Percentiles rank a stretch among this genome's conserved stretches.
Evolutionary conservation across 23 red algal species (phyloP).

Genomic region (Cyanidioschyzon merolae): DNA sequence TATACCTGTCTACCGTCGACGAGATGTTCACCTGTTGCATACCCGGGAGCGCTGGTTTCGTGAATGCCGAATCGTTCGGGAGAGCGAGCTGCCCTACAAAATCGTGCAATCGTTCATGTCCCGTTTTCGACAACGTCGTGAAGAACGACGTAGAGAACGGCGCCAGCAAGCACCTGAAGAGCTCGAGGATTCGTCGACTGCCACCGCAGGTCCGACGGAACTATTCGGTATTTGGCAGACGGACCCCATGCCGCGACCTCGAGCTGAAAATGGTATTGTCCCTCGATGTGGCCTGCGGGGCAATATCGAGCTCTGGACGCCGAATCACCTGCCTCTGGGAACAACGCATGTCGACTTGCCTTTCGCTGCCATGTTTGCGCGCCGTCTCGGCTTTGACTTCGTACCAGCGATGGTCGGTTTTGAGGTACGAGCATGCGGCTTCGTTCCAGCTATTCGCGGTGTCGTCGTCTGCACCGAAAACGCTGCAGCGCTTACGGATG

Average conservation of each 20-base stretch:
- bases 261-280: constrained; percentile 39
- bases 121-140: background rate
- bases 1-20: constrained; percentile 50
- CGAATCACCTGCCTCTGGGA: constrained; percentile 55
- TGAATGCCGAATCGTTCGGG: constrained; percentile 46
- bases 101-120: constrained; percentile 32
- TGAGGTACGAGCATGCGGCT: constrained; percentile 52
- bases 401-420: constrained; percentile 89
- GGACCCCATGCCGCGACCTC: constrained; percentile 24
- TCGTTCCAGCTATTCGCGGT: constrained; percentile 62
- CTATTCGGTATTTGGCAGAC: constrained; percentile 95
- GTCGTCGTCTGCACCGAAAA: constrained; percentile 67
- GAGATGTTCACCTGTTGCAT: constrained; percentile 53
- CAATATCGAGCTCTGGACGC: constrained; percentile 85
- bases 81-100: constrained; percentile 48
- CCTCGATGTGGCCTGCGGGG: constrained; percentile 38
- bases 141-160: constrained; percentile 21
- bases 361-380: constrained; percentile 44
- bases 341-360: constrained; percentile 42
- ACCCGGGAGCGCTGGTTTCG: constrained; percentile 78
- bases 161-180: background rate
- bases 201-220: constrained; percentile 22
- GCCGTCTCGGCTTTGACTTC: constrained; percentile 51
- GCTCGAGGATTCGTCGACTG: background rate
- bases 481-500: constrained; percentile 40